A percentile compares a stretch with the other conserved stretches of the same genome.
These are phyloP conservation scores for Salix dunnii DNA, from an alignment of 345 rosid genomes.

Conservation along the genomic window DNA sequence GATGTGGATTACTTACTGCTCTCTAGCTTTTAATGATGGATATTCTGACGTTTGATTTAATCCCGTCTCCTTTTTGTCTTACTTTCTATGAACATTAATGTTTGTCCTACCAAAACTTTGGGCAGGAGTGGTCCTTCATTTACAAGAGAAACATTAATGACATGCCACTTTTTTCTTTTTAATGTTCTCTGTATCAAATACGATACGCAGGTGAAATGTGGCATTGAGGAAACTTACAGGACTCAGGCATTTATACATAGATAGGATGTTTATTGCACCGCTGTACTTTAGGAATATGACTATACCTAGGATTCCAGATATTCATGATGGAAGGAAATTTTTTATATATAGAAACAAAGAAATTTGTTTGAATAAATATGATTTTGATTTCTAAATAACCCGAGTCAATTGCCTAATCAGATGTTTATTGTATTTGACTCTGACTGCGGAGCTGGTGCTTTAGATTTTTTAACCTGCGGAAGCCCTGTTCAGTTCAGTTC, in stretches of 20 bases:
- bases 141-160: constrained; percentile 4
- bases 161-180: neutral
- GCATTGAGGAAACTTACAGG: neutral
- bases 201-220: neutral
- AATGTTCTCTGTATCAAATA: neutral
- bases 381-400: neutral
- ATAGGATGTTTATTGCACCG: neutral
- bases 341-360: neutral
- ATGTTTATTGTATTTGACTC: neutral
- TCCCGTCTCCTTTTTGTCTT: neutral
- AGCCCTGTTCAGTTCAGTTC: neutral
- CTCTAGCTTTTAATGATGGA: neutral
- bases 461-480: neutral
- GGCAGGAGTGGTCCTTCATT: neutral
- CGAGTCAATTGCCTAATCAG: neutral
- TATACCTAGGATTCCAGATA: neutral
- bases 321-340: neutral
- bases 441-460: neutral
- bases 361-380: neutral
- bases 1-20: neutral
- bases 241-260: neutral
- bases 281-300: neutral
- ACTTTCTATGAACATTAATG: neutral
- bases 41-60: neutral
- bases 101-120: neutral